A percentile compares a stretch with the other conserved stretches of the same genome.
These are phyloP conservation scores for Colletotrichum chrysophilum DNA, from an alignment of 2,329 filamentous ascomycete species.

Conservation along the genomic window DNA sequence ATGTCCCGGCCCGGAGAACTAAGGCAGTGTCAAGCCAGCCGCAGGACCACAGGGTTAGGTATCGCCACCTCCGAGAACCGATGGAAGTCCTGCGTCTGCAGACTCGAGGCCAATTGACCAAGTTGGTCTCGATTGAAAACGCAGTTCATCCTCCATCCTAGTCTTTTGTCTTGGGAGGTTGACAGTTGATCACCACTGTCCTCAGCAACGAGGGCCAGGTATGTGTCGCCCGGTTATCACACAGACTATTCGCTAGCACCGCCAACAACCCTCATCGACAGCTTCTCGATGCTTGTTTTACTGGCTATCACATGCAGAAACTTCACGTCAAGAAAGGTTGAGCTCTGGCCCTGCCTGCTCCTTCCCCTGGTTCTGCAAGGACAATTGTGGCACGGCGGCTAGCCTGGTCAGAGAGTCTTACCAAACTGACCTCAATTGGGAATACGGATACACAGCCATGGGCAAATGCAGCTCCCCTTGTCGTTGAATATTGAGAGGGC, in stretches of 20 bases:
- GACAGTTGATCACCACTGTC: neutral
- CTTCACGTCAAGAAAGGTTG: neutral
- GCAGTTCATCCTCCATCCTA: neutral
- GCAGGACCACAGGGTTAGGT: slow-evolving; percentile 3
- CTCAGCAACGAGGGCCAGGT: neutral
- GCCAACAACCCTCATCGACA: neutral
- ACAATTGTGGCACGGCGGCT: neutral
- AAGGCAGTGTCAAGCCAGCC: slow-evolving; percentile 3
- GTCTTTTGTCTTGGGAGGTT: neutral
- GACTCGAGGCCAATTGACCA: neutral
- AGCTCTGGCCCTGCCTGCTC: neutral
- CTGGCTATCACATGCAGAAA: neutral
- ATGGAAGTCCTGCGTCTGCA: neutral
- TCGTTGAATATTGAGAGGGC: neutral
- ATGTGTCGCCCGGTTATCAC: neutral
- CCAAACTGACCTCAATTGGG: neutral
- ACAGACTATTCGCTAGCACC: neutral
- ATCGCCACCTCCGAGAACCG: slow-evolving; percentile 4
- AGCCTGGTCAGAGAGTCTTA: neutral
- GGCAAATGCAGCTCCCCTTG: neutral
- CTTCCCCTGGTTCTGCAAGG: neutral
- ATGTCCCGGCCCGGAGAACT: neutral
- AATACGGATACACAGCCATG: neutral
- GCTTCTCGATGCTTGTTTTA: neutral
- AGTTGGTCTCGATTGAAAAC: neutral